A percentile compares a stretch with the other conserved stretches of the same genome.
Evolutionary conservation across 805 yeast genomes (phyloP).

Genomic region (Sugiyamaella mastotermitis): DNA sequence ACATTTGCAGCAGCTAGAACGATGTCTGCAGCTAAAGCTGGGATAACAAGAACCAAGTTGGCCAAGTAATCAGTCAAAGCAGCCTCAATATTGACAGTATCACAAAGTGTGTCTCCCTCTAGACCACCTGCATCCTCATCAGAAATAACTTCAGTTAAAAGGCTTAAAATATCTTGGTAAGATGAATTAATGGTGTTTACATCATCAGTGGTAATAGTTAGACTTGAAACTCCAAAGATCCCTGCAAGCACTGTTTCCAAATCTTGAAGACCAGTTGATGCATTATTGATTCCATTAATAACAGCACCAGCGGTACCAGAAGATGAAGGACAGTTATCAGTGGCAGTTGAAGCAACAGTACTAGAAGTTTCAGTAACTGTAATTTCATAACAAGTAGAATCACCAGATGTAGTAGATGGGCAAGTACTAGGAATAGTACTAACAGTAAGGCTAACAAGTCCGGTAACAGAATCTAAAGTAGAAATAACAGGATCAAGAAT

Average conservation of each 20-base stretch:
- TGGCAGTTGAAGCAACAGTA: too few relatives aligned
- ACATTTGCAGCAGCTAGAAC: too few relatives aligned
- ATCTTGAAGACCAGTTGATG: not conserved
- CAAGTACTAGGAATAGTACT: slow-evolving; percentile 4
- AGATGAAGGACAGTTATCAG: slow-evolving; percentile 1
- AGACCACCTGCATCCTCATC: slow-evolving; percentile 3
- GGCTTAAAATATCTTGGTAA: not conserved
- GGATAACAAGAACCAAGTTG: not conserved
- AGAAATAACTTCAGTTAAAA: not conserved
- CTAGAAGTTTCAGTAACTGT: not conserved
- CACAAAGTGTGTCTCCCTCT: slow-evolving; percentile 3
- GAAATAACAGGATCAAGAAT: slow-evolving; percentile 2
- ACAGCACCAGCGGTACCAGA: slow-evolving; percentile 3
- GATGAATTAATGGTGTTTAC: slow-evolving; percentile 1
- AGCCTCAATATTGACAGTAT: slow-evolving; percentile 3
- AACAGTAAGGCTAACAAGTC: slow-evolving; percentile 1
- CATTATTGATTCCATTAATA: slow-evolving; percentile 1
- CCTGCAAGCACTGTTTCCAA: not conserved
- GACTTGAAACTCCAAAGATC: not conserved
- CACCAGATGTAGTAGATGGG: slow-evolving; percentile 3
- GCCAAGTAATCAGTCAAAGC: slow-evolving; percentile 2
- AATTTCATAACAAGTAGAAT: slow-evolving; percentile 1
- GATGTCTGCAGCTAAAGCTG: not conserved
- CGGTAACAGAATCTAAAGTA: not conserved
- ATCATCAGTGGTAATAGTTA: not conserved